Evolutionary conservation across 2,329 filamentous ascomycete genomes (phyloP), one percentile per base, ranked within the genome.

Genomic region (Colletotrichum sp.): DNA sequence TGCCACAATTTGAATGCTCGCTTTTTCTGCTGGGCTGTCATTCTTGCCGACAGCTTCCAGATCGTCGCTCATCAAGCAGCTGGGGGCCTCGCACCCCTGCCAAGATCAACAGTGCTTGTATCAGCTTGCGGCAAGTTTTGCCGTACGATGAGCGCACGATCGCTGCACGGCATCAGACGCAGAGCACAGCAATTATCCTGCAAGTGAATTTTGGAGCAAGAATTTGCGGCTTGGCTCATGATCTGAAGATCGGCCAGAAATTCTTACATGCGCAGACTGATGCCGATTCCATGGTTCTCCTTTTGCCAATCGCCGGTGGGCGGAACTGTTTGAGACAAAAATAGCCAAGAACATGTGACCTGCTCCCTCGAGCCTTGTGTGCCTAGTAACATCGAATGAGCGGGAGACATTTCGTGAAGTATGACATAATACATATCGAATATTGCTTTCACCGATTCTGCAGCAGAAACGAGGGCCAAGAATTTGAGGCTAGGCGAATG

Each of bases 101-200:
- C 26, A 36, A 7, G 56, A 62, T 38, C 36, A 24, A 15, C 28
- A 24, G 62, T 55, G 55, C 67, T 43, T 62, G 73, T 67, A 67
- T 62, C 73, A 75, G 55, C 61, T 24, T 32, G 62, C 73, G 56
- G 69, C 69, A 72, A 34, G 36, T 48, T 56, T 67, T 75, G 73
- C 73, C 73, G 73, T 66, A 43, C 38, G 12, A 52, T 32, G 43
- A 48, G 62, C 21, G 43, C 8, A 24, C 24, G 24, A 38, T 55
- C 28, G 56, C 18, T n/a, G 8, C 43, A 34, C 30, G 5, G 21
- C 43, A 12, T 32, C 4, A 12, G 58, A 60, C 18, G 43, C 7
- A 21, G 52, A 38, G 26, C 52, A 66, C 34, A 61, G 34, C 13
- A 66, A 36, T 21, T 32, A 18, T 26, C 7, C 28, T 26, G n/a